Percentiles rank a stretch among this genome's conserved stretches.
Conservation (phyloP, 108 stramenopile species). For the Skeletonema potamos region DNA sequence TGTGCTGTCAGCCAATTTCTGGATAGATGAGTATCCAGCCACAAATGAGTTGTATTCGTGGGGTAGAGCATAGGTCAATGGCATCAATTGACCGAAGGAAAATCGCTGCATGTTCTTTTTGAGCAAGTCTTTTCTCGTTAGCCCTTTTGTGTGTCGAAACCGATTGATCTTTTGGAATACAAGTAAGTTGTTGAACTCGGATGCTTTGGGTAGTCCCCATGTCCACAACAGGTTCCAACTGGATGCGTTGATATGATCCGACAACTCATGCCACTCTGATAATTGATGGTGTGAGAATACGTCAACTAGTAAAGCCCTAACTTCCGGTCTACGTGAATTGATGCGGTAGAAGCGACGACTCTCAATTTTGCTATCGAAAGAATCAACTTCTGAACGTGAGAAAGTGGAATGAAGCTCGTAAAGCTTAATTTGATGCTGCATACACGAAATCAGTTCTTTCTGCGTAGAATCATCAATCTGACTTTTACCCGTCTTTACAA, state of each 20-base stretch:
- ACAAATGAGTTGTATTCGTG: constrained; percentile 56
- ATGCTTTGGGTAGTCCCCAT: constrained; percentile 39
- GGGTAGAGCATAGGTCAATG: constrained; percentile 81
- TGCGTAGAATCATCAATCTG: background rate
- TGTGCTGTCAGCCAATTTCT: constrained; percentile 6
- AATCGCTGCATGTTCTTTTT: constrained; percentile 72
- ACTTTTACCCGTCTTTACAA: background rate
- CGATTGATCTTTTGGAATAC: constrained; percentile 47
- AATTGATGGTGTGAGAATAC: constrained; percentile 17
- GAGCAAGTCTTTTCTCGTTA: constrained; percentile 65
- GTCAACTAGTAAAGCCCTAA: constrained; percentile 22
- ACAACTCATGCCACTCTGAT: constrained; percentile 20
- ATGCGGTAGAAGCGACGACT: constrained; percentile 28
- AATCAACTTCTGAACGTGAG: background rate
- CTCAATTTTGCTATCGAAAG: background rate
- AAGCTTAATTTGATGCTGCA: constrained; percentile 29
- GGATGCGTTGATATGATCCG: background rate
- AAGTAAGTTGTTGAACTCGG: constrained; percentile 30
- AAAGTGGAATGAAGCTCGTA: background rate
- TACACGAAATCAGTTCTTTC: constrained; percentile 21
- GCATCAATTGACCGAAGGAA: constrained; percentile 51
- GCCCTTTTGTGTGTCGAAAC: constrained; percentile 30
- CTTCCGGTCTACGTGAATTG: constrained; percentile 35
- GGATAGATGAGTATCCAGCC: constrained; percentile 23
- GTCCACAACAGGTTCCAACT: constrained; percentile 48